Evolutionary conservation across 352 stramenopile genomes (phyloP).

Genomic region (Globisporangium carolinianum): DNA sequence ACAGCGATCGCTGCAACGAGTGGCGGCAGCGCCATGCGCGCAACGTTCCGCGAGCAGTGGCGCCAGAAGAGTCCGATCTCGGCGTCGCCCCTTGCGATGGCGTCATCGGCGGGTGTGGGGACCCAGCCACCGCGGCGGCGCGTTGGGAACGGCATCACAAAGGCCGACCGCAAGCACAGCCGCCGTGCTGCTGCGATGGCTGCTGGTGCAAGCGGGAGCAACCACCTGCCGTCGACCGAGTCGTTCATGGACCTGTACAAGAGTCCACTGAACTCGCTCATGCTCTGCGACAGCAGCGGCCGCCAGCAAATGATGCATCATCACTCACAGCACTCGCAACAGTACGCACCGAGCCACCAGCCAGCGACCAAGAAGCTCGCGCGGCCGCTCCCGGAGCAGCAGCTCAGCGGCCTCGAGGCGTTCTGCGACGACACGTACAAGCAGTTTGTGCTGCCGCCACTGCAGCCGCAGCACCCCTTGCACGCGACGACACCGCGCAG

Average conservation of each 20-base stretch:
- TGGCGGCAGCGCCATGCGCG: constrained; percentile 18
- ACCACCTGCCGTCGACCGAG: constrained; percentile 16
- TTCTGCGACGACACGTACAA: constrained; percentile 45
- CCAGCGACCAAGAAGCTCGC: constrained; percentile 49
- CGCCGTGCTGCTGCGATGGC: constrained; percentile 10
- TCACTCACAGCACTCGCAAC: constrained; percentile 16
- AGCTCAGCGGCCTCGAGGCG: constrained; percentile 34
- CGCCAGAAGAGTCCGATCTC: constrained; percentile 48
- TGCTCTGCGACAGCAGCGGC: background rate
- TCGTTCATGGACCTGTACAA: constrained; percentile 38
- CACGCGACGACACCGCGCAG: constrained; percentile 23
- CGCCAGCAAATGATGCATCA: constrained; percentile 1
- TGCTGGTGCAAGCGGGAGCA: constrained; percentile 6
- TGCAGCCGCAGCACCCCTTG: constrained; percentile 30
- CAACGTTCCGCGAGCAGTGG: constrained; percentile 65
- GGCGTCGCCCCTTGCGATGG: constrained; percentile 2
- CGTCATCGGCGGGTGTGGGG: background rate
- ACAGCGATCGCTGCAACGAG: constrained; percentile 1
- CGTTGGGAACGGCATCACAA: constrained; percentile 44
- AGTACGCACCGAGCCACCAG: constrained; percentile 32
- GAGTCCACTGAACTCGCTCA: constrained; percentile 21
- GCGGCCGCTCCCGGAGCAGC: constrained; percentile 17
- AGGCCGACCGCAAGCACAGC: constrained; percentile 30
- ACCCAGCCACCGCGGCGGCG: constrained; percentile 17
- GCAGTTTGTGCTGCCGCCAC: constrained; percentile 37